phyloP scores from a whole-genome alignment of 306 rosid species.

The Lathyrus oleraceus region DNA sequence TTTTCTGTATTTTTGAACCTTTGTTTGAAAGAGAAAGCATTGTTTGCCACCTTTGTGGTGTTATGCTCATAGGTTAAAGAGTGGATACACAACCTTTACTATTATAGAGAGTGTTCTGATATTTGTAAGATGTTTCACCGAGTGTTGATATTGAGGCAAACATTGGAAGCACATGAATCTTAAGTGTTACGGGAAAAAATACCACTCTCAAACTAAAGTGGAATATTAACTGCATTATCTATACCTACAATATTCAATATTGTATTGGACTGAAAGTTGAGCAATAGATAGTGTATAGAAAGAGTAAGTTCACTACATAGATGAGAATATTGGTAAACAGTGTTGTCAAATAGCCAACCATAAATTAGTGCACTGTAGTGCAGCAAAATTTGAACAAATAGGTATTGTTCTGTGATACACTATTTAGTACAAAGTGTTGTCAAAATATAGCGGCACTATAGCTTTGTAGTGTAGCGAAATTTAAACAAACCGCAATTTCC shows the following conservation, averaged over 20 bases:
- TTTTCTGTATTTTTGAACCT: background rate
- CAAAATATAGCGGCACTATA: too few relatives aligned
- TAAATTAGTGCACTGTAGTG: background rate
- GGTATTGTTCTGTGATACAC: background rate
- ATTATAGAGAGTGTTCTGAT: background rate
- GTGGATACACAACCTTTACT: conserved; percentile 1
- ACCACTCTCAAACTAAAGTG: background rate
- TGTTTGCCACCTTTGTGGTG: background rate
- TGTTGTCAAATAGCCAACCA: background rate
- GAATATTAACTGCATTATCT: background rate
- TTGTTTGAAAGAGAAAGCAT: background rate
- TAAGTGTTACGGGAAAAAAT: background rate
- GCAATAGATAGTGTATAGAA: background rate
- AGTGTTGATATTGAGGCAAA: background rate
- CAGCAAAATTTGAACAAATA: background rate
- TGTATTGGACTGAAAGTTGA: background rate
- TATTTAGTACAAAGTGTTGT: too few relatives aligned
- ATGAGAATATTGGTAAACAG: background rate
- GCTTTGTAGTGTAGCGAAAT: background rate
- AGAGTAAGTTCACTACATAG: background rate
- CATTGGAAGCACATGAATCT: background rate
- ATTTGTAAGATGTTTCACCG: conserved; percentile 6
- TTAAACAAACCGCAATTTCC: background rate
- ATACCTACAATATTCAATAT: background rate
- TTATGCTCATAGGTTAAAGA: background rate